A percentile compares a stretch with the other conserved stretches of the same genome.
Conservation (phyloP, 2,329 filamentous ascomycete species). For the Colletotrichum siamense region DNA sequence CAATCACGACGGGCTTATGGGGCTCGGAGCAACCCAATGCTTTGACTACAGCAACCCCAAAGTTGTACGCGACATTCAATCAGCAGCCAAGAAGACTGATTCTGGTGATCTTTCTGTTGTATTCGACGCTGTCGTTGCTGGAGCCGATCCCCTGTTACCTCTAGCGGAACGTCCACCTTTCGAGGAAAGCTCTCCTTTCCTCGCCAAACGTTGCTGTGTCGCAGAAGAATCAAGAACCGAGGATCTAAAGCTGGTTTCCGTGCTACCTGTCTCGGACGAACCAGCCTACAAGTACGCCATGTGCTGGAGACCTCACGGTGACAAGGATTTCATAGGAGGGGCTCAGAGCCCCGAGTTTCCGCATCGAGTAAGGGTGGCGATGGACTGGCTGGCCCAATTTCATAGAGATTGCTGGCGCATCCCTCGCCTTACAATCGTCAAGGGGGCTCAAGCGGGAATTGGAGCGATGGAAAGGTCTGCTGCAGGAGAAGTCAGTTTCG, state of each 20-base stretch:
- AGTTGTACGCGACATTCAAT: not conserved
- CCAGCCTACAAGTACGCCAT: not conserved
- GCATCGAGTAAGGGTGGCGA: not conserved
- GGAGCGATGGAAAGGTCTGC: not conserved
- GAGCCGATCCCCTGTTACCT: not conserved
- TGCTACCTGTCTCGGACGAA: rapidly evolving
- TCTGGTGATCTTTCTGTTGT: not conserved
- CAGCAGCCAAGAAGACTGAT: not conserved
- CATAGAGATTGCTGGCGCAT: not conserved
- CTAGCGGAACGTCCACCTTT: not conserved
- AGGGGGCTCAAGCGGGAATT: not conserved
- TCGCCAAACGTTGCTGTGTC: not conserved
- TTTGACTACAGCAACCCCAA: conserved; percentile 34
- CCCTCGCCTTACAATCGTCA: not conserved
- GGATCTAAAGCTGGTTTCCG: not conserved
- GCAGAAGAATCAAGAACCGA: not conserved
- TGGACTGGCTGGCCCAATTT: not conserved
- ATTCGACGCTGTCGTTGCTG: not conserved
- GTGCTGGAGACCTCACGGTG: not conserved
- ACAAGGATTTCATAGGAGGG: not conserved
- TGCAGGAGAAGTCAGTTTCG: not conserved
- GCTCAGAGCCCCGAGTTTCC: not conserved
- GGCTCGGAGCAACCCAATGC: conserved; percentile 35
- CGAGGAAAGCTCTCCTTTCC: not conserved
- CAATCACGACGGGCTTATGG: conserved; percentile 33